Base-by-base conservation (phyloP, 257 asterid genomes). In the Capsicum chinense region DNA sequence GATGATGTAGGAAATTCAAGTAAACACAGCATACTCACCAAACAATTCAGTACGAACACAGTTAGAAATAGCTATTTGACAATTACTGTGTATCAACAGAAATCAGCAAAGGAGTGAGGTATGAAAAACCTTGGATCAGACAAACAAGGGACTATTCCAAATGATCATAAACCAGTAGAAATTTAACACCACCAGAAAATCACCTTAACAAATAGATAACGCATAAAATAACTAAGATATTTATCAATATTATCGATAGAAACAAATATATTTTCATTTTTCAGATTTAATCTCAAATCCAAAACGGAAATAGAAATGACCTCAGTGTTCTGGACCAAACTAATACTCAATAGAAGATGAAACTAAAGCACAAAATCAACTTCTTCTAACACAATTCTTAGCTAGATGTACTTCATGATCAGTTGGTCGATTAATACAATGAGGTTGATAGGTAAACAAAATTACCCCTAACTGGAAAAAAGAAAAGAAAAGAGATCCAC, bases 1-100 rank as follows among this genome's bases (percentile, higher is more conserved):
- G 47, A 52, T 5, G 14, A 26, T 52, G n/a, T 14, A 76, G 33
- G 52, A 78, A 78, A 54, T 76, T 62, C 6, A 76, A 50, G 62
- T 44, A 76, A 76, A 76, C 62, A 21, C 21, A 21, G 21, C 13
- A 74, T 74, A 76, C 39, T 52, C 17, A 14, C 81, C 26, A 76
- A 54, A 76, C 8, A 76, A 13, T 52, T 54, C 64, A 54, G 33
- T 12, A 78, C 3, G 5, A 74, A 52, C 82, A 54, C 21, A 26
- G 15, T 74, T 14, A 26, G 15, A 76, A 76, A 76, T 14, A 54
- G 47, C 50, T 26, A 78, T 3, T 76, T 54, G 64, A 14, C 81
- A 76, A 52, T 54, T 26, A 52, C 81, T 26, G 8, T 78, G 12
- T 76, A 52, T 54, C 54, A 21, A 54, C 82, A 54, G 33, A 56